Conservation (phyloP, 148 eudicot species). For the Beta vulgaris region DNA sequence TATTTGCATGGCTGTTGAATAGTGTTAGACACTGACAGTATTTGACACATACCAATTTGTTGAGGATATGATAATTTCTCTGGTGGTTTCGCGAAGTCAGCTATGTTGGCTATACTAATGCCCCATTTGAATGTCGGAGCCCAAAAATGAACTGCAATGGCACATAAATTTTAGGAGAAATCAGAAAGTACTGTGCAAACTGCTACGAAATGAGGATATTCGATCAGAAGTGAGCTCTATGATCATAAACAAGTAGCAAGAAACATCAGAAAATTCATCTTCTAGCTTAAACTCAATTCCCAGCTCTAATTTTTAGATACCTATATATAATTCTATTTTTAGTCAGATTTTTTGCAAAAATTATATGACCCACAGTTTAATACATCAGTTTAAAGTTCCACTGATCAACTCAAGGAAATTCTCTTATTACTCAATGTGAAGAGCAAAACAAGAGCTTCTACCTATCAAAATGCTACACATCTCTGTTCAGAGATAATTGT, state of each 20-base stretch:
- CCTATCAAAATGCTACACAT: neutral
- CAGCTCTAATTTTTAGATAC: neutral
- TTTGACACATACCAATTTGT: slow-evolving; percentile 63
- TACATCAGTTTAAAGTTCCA: neutral
- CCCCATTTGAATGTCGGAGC: slow-evolving; percentile 99
- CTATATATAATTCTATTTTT: neutral
- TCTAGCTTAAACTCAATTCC: neutral
- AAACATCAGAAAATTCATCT: neutral
- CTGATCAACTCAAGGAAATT: neutral
- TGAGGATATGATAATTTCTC: slow-evolving; percentile 92
- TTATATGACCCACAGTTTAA: neutral
- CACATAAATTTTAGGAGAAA: slow-evolving; percentile 1
- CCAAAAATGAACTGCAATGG: slow-evolving; percentile 90
- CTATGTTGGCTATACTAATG: slow-evolving; percentile 91
- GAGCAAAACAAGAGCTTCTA: neutral
- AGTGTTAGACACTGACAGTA: neutral
- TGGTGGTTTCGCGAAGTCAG: slow-evolving; percentile 75
- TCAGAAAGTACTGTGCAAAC: neutral
- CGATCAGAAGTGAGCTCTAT: neutral
- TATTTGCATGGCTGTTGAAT: neutral
- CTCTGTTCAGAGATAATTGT: neutral
- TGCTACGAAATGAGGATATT: neutral
- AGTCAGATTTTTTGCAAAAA: neutral
- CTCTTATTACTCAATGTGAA: neutral
- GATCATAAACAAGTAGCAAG: neutral